Base-by-base conservation (phyloP, 1,284 basidiomycete genomes). In the Cerrena zonata region DNA sequence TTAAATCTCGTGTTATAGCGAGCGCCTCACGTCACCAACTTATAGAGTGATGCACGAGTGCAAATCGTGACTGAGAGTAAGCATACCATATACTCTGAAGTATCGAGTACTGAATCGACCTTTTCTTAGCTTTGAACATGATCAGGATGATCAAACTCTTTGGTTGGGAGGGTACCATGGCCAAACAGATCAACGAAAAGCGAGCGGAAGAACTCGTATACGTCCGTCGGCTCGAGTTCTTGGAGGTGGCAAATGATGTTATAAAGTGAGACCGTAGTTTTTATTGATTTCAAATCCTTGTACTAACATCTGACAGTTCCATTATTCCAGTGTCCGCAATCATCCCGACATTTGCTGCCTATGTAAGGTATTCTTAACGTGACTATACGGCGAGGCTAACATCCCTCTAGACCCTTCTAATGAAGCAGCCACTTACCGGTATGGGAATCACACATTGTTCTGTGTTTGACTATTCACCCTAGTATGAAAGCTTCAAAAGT, bases 311-410 rank as follows among this genome's bases (percentile, higher is more conserved):
- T 10, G 4, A 4, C 53, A 84, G 82, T 64, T 77, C 74, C 55
- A 50, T 80, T 26, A 78, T 89, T 37, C 86, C 88, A 1, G 68
- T 86, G 2, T 58, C 82, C 34, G 83, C 81, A 3, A 90, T 89
- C 78, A 65, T 83, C 26, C 76, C 76, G n/a, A 86, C 87, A 0
- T 90, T 82, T 60, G 75, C 77, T 4, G 77, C 80, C 38, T 87
- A 78, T 58, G 69, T 71, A 54, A 51, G 68, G 30, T 11, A 27
- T 58, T 24, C 21, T 5, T 47, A 10, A n/a, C 2, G 38, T 7
- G 18, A 18, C 44, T n/a, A n/a, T 4, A 13, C 12, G n/a, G 18
- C 34, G n/a, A 42, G 19, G 22, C 26, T 52, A 18, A n/a, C 26
- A 25, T 30, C 26, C 23, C 12, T 24, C 15, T 49, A 78, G 71